These are phyloP conservation scores for Pythium guiyangense DNA, from an alignment of 352 stramenopile genomes.

Conservation along the genomic window DNA sequence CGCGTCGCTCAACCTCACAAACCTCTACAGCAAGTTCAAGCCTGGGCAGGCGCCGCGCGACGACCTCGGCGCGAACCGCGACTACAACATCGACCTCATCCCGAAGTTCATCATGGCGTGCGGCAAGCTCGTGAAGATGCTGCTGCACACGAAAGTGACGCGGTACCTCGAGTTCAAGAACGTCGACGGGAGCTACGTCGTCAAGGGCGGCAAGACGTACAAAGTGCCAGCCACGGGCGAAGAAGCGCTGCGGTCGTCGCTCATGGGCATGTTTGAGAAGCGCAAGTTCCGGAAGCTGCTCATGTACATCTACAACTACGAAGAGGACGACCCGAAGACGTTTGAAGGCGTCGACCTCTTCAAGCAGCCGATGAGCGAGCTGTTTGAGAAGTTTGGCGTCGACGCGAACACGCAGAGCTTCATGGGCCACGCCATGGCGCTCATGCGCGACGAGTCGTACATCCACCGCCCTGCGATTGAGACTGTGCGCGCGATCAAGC, in stretches of 20 bases:
- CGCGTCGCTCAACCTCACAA: constrained; percentile 97
- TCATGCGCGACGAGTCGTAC: constrained; percentile 93
- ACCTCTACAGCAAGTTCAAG: constrained; percentile 96
- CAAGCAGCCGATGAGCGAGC: constrained; percentile 95
- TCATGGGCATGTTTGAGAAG: constrained; percentile 99
- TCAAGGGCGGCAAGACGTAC: constrained; percentile 95
- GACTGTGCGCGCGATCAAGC: constrained; percentile 95
- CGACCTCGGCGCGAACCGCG: constrained; percentile 93
- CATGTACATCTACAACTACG: constrained; percentile 96
- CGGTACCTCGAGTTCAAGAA: constrained; percentile 99
- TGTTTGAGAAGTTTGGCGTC: constrained; percentile 98
- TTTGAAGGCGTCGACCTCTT: constrained; percentile 92
- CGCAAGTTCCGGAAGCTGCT: constrained; percentile 98
- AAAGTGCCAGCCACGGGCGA: constrained; percentile 97
- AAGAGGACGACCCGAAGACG: constrained; percentile 90
- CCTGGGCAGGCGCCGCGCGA: constrained; percentile 50
- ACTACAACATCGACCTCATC: constrained; percentile 99
- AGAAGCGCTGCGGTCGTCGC: constrained; percentile 94
- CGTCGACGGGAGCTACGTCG: constrained; percentile 98
- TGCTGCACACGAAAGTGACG: constrained; percentile 96
- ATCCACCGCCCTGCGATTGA: constrained; percentile 85
- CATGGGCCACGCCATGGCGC: constrained; percentile 99
- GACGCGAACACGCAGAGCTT: constrained; percentile 98
- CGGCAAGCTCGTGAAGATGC: constrained; percentile 99
- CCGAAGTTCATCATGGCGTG: constrained; percentile 99